Percentiles rank a stretch among this genome's conserved stretches.
Evolutionary conservation across 352 stramenopile genomes (phyloP).

Genomic region (Aphanomyces invadans): DNA sequence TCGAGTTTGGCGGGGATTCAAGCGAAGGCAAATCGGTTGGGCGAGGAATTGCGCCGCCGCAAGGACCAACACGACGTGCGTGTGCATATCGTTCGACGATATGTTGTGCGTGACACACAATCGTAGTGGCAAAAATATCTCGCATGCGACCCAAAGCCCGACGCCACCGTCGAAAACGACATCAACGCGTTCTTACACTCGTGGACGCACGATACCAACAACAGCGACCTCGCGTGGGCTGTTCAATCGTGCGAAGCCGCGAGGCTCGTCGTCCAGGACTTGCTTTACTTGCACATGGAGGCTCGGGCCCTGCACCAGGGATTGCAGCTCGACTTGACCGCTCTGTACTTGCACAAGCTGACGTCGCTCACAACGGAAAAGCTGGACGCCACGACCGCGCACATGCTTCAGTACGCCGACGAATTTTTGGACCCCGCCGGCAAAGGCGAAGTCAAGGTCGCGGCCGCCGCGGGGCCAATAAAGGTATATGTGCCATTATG

Average conservation of each 20-base stretch:
- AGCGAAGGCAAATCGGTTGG: constrained; percentile 48
- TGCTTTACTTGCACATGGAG: constrained; percentile 47
- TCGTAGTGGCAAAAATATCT: constrained; percentile 65
- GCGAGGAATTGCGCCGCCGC: constrained; percentile 46
- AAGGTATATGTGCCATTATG: constrained; percentile 10
- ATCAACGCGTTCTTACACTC: constrained; percentile 80
- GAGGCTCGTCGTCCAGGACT: constrained; percentile 51
- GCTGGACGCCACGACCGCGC: constrained; percentile 50
- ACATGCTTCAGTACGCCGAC: constrained; percentile 65
- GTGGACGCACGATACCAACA: constrained; percentile 52
- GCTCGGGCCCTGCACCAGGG: constrained; percentile 49
- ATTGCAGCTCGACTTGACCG: constrained; percentile 34
- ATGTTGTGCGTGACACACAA: not conserved
- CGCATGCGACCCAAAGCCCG: constrained; percentile 54
- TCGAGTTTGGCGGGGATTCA: constrained; percentile 44
- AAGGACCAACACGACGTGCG: constrained; percentile 59
- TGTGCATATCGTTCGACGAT: too few relatives aligned
- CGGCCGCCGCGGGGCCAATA: constrained; percentile 26
- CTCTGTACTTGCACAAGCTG: constrained; percentile 42
- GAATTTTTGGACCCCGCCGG: constrained; percentile 54
- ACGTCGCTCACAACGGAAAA: constrained; percentile 53
- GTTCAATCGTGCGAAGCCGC: constrained; percentile 44
- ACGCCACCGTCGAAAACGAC: constrained; percentile 60
- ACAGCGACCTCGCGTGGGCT: constrained; percentile 36
- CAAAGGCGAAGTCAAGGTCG: constrained; percentile 60